A percentile compares a stretch with the other conserved stretches of the same genome.
Conservation (phyloP, 768 basidiomycete genomes). For the Scleroderma citrinum region DNA sequence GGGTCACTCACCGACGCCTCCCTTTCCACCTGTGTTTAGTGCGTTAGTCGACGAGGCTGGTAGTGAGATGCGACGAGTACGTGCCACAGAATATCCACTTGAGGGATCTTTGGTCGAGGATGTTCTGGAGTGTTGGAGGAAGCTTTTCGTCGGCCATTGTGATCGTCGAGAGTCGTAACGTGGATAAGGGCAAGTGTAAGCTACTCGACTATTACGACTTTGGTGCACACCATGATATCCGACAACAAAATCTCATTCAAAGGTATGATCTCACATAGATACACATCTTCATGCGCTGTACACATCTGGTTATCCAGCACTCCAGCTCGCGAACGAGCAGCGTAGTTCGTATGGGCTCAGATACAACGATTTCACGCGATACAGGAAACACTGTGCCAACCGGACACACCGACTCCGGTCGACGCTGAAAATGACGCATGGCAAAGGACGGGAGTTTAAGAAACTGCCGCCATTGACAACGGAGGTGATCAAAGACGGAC, state of each 20-base stretch:
- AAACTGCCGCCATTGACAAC: conserved; percentile 61
- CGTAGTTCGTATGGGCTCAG: conserved; percentile 87
- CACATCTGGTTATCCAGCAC: conserved; percentile 42
- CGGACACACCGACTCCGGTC: conserved; percentile 85
- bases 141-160: conserved; percentile 30
- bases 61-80: conserved; percentile 27
- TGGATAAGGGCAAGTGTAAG: no score
- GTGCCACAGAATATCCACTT: conserved; percentile 99
- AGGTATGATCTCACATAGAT: conserved; percentile 28
- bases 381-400: conserved; percentile 92
- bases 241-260: conserved; percentile 32
- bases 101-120: conserved; percentile 86
- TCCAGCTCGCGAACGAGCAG: conserved; percentile 82
- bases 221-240: conserved; percentile 20
- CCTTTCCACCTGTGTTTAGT: conserved; percentile 77
- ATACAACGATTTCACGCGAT: conserved; percentile 83
- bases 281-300: background rate
- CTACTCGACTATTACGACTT: no score
- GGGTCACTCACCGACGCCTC: conserved; percentile 79
- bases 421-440: conserved; percentile 78
- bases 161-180: background rate
- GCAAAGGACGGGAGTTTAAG: conserved; percentile 88
- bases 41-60: conserved; percentile 5
- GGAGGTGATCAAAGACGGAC: conserved; percentile 75
- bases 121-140: conserved; percentile 85